These are phyloP conservation scores for Magnusiomyces fungicola DNA, from an alignment of 1,139 yeast species.

Conservation along the genomic window DNA sequence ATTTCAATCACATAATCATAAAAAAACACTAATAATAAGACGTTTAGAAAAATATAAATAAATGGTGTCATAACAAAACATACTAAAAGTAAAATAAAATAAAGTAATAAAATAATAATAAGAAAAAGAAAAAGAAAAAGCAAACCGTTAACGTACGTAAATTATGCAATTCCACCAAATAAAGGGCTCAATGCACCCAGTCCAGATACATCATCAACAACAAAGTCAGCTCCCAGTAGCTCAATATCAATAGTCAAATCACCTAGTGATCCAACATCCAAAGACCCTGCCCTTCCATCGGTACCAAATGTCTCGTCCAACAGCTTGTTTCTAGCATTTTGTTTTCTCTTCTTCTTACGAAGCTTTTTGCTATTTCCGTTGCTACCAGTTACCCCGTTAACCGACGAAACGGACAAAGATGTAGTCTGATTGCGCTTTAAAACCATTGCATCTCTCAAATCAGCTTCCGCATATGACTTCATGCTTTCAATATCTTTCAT, in stretches of 20 bases:
- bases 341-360: neutral
- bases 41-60: no score
- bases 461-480: neutral
- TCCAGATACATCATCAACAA: constrained; percentile 33
- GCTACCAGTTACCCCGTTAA: neutral
- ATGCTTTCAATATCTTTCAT: neutral
- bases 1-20: no score
- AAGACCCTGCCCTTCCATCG: neutral
- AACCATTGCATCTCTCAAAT: no score
- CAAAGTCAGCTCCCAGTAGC: constrained; percentile 20
- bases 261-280: neutral
- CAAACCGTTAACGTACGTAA: no score
- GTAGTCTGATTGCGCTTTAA: no score
- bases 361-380: neutral
- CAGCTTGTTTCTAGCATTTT: neutral
- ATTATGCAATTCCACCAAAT: constrained; percentile 26
- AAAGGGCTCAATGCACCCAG: constrained; percentile 33
- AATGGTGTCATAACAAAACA: no score
- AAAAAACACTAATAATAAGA: no score
- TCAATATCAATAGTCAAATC: constrained; percentile 4
- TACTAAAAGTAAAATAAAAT: neutral
- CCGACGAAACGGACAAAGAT: neutral
- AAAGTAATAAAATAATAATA: neutral
- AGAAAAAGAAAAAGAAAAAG: neutral
- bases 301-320: neutral